Evolutionary conservation across 371 early-diverging fungal genomes (phyloP).

Genomic region (Rhizopus microsporus): DNA sequence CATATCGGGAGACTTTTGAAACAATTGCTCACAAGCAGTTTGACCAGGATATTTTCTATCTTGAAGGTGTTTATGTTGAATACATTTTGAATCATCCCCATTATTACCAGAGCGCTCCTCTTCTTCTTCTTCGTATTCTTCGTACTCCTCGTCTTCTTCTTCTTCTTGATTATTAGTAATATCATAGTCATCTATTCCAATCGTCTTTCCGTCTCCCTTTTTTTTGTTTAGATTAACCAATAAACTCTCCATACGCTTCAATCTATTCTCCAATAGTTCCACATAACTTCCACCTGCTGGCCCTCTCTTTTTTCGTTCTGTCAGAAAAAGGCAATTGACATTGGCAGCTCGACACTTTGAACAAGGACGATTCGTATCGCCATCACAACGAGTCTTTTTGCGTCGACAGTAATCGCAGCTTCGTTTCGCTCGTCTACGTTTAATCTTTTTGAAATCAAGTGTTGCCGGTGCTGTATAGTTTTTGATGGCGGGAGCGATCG

Average conservation of each 20-base stretch:
- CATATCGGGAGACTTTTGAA: neutral
- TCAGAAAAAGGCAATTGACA: constrained; percentile 29
- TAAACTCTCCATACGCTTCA: constrained; percentile 39
- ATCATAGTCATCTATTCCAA: neutral
- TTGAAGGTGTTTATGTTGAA: neutral
- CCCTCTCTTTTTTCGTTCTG: constrained; percentile 41
- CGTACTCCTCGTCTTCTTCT: neutral
- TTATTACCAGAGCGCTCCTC: neutral
- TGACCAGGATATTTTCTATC: neutral
- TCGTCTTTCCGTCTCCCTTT: neutral
- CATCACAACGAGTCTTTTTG: constrained; percentile 32
- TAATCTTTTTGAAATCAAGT: constrained; percentile 8
- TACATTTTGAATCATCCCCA: neutral
- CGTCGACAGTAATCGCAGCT: constrained; percentile 30
- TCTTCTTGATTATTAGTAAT: neutral
- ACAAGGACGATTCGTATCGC: constrained; percentile 33
- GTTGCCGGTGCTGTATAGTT: neutral
- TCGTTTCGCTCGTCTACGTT: constrained; percentile 26
- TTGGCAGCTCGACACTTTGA: constrained; percentile 31
- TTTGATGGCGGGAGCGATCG: constrained; percentile 21
- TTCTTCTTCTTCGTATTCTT: constrained; percentile 3
- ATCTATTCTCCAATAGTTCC: constrained; percentile 33
- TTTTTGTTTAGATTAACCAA: constrained; percentile 16
- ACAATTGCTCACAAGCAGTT: neutral
- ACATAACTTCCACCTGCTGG: constrained; percentile 34